phyloP scores from a whole-genome alignment of 345 rosid genomes.

The Pugionium dolabratum region DNA sequence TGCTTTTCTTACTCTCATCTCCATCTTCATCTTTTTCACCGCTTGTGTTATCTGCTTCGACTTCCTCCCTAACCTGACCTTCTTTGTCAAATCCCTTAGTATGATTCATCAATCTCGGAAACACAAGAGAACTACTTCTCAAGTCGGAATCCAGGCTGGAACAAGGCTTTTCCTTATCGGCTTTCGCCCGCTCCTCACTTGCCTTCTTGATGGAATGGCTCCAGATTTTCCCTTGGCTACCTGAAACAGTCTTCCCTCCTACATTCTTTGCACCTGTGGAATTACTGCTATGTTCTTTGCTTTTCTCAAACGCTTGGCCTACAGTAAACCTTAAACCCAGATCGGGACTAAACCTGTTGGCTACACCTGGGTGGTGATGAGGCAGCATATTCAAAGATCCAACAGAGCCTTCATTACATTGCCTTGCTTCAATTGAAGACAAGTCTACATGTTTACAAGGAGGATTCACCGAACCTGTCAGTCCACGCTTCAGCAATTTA shows the following conservation, averaged over 20 bases:
- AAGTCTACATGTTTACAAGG: constrained; percentile 46
- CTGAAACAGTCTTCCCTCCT: constrained; percentile 43
- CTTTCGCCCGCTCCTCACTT: constrained; percentile 71
- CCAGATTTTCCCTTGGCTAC: neutral
- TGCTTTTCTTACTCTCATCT: constrained; percentile 43
- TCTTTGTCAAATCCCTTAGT: no score
- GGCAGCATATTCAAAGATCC: constrained; percentile 46
- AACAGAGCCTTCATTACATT: constrained; percentile 53
- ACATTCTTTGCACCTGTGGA: constrained; percentile 46
- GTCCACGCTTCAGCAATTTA: constrained; percentile 71
- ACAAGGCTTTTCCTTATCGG: constrained; percentile 71
- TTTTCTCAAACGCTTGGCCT: constrained; percentile 60
- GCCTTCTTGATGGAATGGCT: constrained; percentile 34
- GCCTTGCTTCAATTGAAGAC: constrained; percentile 44
- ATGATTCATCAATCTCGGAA: constrained; percentile 38
- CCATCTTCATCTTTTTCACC: constrained; percentile 41
- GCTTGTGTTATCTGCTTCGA: constrained; percentile 45
- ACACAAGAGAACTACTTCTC: constrained; percentile 76
- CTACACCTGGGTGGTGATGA: constrained; percentile 24
- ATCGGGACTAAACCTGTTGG: constrained; percentile 48
- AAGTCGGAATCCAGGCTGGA: constrained; percentile 89
- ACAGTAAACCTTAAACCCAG: constrained; percentile 53
- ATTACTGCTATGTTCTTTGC: constrained; percentile 68
- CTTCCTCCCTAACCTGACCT: constrained; percentile 28
- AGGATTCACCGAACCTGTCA: constrained; percentile 49